Percentiles rank a stretch among this genome's conserved stretches.
Conservation (phyloP, 495 filamentous ascomycete genomes). For the Penicillium manginii region DNA sequence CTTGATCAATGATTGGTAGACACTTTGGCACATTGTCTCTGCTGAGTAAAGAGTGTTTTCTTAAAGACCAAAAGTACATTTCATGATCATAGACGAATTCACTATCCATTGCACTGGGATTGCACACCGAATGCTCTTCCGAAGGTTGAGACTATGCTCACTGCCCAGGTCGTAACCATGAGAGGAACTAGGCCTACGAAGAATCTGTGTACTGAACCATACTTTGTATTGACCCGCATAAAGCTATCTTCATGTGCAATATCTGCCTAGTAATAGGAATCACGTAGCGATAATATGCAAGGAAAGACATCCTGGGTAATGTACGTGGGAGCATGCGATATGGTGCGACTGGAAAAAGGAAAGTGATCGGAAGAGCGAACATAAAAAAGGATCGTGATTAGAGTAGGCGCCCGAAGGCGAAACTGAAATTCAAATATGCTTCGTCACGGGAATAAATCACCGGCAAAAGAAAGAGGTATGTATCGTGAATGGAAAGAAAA, state of each 20-base stretch:
- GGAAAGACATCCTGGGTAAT: conserved; percentile 16
- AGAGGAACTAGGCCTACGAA: background rate
- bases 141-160: background rate
- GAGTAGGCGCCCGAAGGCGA: conserved; percentile 7
- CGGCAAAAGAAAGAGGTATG: conserved; percentile 25
- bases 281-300: conserved; percentile 24
- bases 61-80: too few relatives aligned
- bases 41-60: too few relatives aligned
- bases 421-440: conserved; percentile 12
- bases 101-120: too few relatives aligned
- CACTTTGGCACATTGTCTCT: background rate
- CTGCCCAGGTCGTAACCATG: background rate
- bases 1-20: conserved; percentile 63
- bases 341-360: background rate
- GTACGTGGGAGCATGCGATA: conserved; percentile 9
- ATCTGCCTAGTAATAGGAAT: conserved; percentile 19
- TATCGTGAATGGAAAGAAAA: conserved; percentile 18
- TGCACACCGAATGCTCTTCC: background rate
- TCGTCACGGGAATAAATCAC: conserved; percentile 5
- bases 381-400: conserved; percentile 22
- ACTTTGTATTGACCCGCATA: conserved; percentile 13
- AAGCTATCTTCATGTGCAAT: conserved; percentile 25
- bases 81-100: too few relatives aligned
- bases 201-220: background rate
- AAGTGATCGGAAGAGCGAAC: background rate